Percentiles rank a stretch among this genome's conserved stretches.
phyloP scores from a whole-genome alignment of 371 early-diverging fungal species.

The Lichtheimia ramosa region DNA sequence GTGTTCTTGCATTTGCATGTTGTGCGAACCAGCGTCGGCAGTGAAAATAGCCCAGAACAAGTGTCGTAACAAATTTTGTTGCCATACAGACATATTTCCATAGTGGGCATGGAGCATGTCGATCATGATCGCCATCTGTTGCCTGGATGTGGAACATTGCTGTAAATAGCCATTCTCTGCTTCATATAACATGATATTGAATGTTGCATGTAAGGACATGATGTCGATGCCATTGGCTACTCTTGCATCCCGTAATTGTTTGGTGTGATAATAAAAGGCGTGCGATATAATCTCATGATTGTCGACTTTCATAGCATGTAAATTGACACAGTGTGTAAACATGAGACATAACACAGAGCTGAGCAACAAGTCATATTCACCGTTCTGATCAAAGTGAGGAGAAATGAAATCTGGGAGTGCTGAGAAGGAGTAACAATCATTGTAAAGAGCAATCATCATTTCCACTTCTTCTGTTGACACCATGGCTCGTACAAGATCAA shows the following conservation, averaged over 20 bases:
- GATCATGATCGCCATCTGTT: slow-evolving; percentile 26
- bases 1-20: slow-evolving; percentile 22
- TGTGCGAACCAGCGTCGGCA: slow-evolving; percentile 18
- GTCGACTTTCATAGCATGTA: slow-evolving; percentile 23
- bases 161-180: slow-evolving; percentile 23
- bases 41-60: slow-evolving; percentile 27
- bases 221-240: slow-evolving; percentile 17
- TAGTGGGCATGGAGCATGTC: slow-evolving; percentile 22
- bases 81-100: slow-evolving; percentile 25
- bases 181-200: slow-evolving; percentile 25
- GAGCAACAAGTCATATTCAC: slow-evolving; percentile 20
- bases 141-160: slow-evolving; percentile 17
- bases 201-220: slow-evolving; percentile 23
- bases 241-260: slow-evolving; percentile 11
- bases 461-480: slow-evolving; percentile 23
- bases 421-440: slow-evolving; percentile 27
- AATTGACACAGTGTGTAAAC: slow-evolving; percentile 23
- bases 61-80: slow-evolving; percentile 24
- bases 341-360: slow-evolving; percentile 22
- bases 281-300: slow-evolving; percentile 19
- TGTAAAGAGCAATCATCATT: slow-evolving; percentile 26
- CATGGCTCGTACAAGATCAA: slow-evolving; percentile 26
- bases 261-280: slow-evolving; percentile 23
- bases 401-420: slow-evolving; percentile 26
- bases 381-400: slow-evolving; percentile 18